Base-by-base conservation (phyloP, 257 asterid species). In the Penstemon eatonii region DNA sequence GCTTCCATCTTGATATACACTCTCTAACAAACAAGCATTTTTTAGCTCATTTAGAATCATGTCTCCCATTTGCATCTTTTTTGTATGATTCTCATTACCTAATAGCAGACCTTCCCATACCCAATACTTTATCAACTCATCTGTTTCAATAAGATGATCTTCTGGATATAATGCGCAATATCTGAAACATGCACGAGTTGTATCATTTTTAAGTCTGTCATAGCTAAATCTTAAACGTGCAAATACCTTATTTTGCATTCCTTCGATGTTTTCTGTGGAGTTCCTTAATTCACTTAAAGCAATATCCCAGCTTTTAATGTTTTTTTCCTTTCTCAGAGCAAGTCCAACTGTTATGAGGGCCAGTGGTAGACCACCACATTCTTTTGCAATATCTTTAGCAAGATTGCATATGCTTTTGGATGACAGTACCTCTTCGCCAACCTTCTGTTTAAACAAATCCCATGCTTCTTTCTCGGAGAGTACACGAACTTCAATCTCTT, bases 321-420 rank as follows among this genome's bases (percentile, higher is more conserved):
- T 62, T 47, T 36, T 57, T 53, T 68, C 78, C 33, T 58, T 73
- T 68, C 82, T 68, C 51, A 77, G 64, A 46, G 78, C 78, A 39
- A 69, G 64, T 4, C 81, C 81, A 9, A 77, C 51, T 15, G 78
- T 77, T 49, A 53, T 33, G 62, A 77, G 13, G 46, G 82, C 78
- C 36, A 77, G 72, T 6, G 82, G 82, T 9, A 77, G 60, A 52
- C 78, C 78, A 13, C 78, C 78, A n/a, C 81, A 77, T 56, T 73
- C 78, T 41, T 63, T 52, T 3, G 72, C 78, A 56, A 73, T 60
- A 4, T 51, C 59, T 69, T 51, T 68, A n/a, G 78, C 73, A 59
- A 77, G 49, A 37, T 15, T 69, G 50, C 51, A 51, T 15, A 56
- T 45, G 33, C 65, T 55, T 6, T 68, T 67, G 12, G 78, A 63